Conservation (phyloP, 202 grass and related monocot genomes). For the Elaeis oleifera region DNA sequence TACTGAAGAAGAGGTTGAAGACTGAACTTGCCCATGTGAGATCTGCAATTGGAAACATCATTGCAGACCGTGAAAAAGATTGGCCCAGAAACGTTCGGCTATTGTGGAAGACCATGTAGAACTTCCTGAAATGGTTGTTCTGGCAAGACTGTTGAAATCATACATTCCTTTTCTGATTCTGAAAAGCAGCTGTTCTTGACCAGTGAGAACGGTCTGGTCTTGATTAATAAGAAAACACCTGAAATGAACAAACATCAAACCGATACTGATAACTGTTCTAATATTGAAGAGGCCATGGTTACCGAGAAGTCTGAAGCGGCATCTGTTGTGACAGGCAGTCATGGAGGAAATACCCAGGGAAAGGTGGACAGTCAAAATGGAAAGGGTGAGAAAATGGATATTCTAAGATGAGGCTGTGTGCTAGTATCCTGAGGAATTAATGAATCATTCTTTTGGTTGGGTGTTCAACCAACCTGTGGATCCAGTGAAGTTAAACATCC, state of each 20-base stretch:
- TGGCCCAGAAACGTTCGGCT: background rate
- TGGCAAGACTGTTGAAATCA: background rate
- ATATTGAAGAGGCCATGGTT: conserved; percentile 16
- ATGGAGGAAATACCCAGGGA: background rate
- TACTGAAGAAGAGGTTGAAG: conserved; percentile 6
- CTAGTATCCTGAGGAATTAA: conserved; percentile 50
- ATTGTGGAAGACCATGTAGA: background rate
- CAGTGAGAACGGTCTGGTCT: conserved; percentile 6
- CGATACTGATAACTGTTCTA: conserved; percentile 23
- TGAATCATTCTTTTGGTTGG: conserved; percentile 52
- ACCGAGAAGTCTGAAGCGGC: conserved; percentile 24
- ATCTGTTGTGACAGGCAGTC: conserved; percentile 15
- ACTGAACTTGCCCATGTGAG: conserved; percentile 10
- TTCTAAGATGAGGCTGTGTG: conserved; percentile 52
- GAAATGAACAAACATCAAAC: conserved; percentile 30
- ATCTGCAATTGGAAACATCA: conserved; percentile 11
- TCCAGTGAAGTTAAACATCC: conserved; percentile 49
- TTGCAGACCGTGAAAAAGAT: conserved; percentile 7
- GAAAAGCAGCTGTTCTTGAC: conserved; percentile 1
- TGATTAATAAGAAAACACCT: conserved; percentile 36
- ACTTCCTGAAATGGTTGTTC: background rate
- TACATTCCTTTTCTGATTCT: background rate
- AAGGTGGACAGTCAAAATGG: conserved; percentile 13
- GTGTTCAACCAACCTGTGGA: conserved; percentile 77
- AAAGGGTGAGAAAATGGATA: conserved; percentile 47